These are phyloP conservation scores for Parietichytrium sp. DNA, from an alignment of 108 stramenopile species.

Conservation along the genomic window DNA sequence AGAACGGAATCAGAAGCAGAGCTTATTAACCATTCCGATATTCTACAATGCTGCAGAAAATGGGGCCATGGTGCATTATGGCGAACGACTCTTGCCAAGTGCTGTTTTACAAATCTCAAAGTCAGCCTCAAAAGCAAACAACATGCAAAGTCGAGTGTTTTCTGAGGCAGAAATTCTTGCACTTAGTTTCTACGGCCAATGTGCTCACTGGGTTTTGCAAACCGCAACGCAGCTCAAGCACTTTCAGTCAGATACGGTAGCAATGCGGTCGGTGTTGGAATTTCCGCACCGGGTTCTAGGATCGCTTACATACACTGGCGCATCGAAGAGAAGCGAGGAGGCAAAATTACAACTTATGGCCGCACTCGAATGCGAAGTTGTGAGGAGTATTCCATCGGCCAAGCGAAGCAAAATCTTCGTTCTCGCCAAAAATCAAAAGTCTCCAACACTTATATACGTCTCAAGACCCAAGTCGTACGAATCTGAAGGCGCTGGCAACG, in stretches of 20 bases:
- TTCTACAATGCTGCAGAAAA: not conserved
- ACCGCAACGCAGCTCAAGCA: not conserved
- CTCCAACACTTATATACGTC: not conserved
- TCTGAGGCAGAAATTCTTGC: not conserved
- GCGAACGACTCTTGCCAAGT: not conserved
- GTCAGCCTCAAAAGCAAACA: constrained; percentile 9
- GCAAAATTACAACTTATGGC: not conserved
- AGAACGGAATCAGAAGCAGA: not conserved
- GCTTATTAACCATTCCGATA: constrained; percentile 14
- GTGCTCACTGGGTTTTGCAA: not conserved
- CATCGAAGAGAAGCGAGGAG: not conserved
- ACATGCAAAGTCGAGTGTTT: not conserved
- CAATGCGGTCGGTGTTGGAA: not conserved
- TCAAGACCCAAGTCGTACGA: not conserved
- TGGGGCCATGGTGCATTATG: not conserved
- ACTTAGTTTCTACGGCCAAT: not conserved
- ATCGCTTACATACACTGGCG: not conserved
- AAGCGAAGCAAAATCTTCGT: not conserved
- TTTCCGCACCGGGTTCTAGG: not conserved
- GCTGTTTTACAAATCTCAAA: not conserved
- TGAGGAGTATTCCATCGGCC: not conserved
- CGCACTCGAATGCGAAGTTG: not conserved
- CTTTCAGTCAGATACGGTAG: not conserved
- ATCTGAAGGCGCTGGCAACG: not conserved
- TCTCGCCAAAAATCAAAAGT: too few species aligned